These are phyloP conservation scores for Naganishia antarctica DNA, from an alignment of 768 basidiomycete species.

Conservation along the genomic window DNA sequence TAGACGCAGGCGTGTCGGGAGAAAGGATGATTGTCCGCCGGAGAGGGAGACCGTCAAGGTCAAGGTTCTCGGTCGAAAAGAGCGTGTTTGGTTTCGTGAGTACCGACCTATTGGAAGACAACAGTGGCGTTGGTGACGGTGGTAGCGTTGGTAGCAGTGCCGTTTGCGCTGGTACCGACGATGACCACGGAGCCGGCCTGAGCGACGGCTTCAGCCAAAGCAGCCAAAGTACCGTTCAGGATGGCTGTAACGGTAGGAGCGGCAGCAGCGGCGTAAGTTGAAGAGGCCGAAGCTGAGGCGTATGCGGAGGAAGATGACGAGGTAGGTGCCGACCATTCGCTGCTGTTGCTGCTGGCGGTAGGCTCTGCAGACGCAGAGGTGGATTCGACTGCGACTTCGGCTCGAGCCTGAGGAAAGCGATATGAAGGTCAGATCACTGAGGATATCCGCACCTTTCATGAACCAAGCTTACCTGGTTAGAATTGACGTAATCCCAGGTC, in stretches of 20 bases:
- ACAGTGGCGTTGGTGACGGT: conserved; percentile 15
- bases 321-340: conserved; percentile 16
- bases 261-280: neutral
- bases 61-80: neutral
- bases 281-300: neutral
- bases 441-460: neutral
- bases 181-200: conserved; percentile 1
- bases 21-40: neutral
- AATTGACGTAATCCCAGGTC: conserved; percentile 58
- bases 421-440: neutral
- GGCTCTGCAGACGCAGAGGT: conserved; percentile 9
- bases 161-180: neutral
- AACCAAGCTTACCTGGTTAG: conserved; percentile 38
- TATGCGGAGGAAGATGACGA: neutral
- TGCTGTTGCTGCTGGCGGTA: neutral
- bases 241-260: conserved; percentile 9
- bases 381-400: neutral
- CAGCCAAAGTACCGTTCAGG: neutral
- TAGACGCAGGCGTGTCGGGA: neutral
- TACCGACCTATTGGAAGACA: conserved; percentile 15
- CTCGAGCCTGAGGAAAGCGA: conserved; percentile 3
- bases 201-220: neutral
- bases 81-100: conserved; percentile 6
- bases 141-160: conserved; percentile 1
- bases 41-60: neutral